Evolutionary conservation across 2,329 filamentous ascomycete species (phyloP).

Genomic region (Trichoderma polysporum): DNA sequence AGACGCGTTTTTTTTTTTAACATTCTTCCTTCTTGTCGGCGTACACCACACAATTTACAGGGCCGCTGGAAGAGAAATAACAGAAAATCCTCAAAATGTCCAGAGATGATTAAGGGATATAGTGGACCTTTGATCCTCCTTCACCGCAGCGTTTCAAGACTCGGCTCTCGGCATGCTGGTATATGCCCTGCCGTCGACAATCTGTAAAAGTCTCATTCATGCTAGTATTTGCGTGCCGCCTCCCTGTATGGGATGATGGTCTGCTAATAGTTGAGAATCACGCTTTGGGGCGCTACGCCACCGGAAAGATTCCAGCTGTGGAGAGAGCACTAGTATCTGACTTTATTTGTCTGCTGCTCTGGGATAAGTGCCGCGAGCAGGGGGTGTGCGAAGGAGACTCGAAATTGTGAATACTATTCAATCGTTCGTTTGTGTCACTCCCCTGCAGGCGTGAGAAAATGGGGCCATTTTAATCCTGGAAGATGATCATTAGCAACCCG

Average conservation of each 20-base stretch:
- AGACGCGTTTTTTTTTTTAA: neutral
- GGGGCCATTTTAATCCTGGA: slow-evolving; percentile 5
- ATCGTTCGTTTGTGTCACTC: neutral
- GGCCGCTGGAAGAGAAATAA: neutral
- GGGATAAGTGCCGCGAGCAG: slow-evolving; percentile 11
- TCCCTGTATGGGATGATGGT: neutral
- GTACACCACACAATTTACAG: neutral
- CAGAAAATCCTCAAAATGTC: neutral
- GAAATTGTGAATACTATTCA: neutral
- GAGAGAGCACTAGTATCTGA: slow-evolving; percentile 16
- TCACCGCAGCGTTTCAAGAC: slow-evolving; percentile 6
- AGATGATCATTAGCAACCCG: slow-evolving; percentile 2
- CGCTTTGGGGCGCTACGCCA: neutral
- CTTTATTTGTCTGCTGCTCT: slow-evolving; percentile 13
- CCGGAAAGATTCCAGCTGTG: slow-evolving; percentile 2
- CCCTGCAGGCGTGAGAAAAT: neutral
- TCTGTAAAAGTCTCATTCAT: neutral
- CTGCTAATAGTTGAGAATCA: neutral
- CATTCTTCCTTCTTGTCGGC: neutral
- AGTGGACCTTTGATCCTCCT: neutral
- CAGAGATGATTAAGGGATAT: slow-evolving; percentile 13
- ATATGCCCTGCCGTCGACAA: slow-evolving; percentile 1
- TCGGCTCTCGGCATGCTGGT: neutral
- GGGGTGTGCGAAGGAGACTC: neutral
- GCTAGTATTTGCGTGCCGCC: neutral